Evolutionary conservation across 2,329 filamentous ascomycete genomes (phyloP).

Genomic region (Epichloe glyceriae): DNA sequence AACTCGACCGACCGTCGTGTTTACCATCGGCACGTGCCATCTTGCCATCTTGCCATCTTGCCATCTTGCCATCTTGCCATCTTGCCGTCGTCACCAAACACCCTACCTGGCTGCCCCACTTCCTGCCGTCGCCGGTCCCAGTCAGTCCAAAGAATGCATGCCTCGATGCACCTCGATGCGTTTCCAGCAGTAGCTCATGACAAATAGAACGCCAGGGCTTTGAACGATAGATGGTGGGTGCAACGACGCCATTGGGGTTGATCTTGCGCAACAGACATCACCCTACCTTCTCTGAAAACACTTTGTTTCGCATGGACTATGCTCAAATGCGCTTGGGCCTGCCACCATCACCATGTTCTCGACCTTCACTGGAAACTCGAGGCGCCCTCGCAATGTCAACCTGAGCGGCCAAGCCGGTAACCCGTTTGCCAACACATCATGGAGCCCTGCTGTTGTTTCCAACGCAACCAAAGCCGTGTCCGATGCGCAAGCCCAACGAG

Average conservation of each 20-base stretch:
- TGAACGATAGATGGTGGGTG: not conserved
- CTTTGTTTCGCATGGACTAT: not conserved
- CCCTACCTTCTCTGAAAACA: not conserved
- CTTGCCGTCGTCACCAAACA: not conserved
- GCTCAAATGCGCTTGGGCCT: not conserved
- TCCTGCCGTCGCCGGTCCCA: not conserved
- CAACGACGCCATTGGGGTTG: not conserved
- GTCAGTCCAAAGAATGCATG: not conserved
- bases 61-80: too few species aligned
- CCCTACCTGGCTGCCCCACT: not conserved
- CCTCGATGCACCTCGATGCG: not conserved
- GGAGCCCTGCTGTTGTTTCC: conserved; percentile 41
- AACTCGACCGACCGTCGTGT: not conserved
- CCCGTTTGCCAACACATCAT: conserved; percentile 56
- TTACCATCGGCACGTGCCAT: not conserved
- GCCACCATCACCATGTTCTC: conserved; percentile 56
- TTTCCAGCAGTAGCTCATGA: not conserved
- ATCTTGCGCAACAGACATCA: not conserved
- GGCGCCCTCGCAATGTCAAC: conserved; percentile 83
- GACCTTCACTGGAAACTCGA: conserved; percentile 78
- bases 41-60: too few species aligned
- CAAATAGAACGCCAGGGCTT: not conserved
- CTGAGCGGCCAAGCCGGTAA: conserved; percentile 75
- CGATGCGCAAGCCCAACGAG: conserved; percentile 75
- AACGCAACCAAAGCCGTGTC: conserved; percentile 67